phyloP scores from a whole-genome alignment of 768 basidiomycete genomes.

The Tricholomella constricta region DNA sequence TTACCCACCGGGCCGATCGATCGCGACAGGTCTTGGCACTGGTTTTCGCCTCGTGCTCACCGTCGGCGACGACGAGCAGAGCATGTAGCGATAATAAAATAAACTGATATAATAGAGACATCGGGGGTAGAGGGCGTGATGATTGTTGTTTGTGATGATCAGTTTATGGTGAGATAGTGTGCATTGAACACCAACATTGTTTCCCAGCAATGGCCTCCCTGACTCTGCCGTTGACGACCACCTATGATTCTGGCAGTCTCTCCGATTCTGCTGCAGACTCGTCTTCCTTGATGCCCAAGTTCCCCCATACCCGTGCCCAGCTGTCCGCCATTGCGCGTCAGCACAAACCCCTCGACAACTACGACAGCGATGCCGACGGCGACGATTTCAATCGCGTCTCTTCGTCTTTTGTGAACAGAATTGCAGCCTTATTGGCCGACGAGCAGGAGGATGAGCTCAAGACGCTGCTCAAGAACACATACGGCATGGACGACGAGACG shows the following conservation, averaged over 20 bases:
- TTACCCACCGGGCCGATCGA: neutral
- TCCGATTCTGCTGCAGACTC: constrained; percentile 4
- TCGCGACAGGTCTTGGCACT: neutral
- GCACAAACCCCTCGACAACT: constrained; percentile 60
- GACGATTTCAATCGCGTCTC: constrained; percentile 57
- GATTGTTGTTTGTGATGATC: neutral
- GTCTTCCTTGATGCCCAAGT: constrained; percentile 42
- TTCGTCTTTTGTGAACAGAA: constrained; percentile 64
- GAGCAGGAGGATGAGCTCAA: constrained; percentile 92
- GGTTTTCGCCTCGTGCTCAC: no score
- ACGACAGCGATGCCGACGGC: constrained; percentile 57
- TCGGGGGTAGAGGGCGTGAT: neutral
- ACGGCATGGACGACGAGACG: constrained; percentile 67
- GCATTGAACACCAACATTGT: neutral
- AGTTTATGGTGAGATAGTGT: constrained; percentile 2
- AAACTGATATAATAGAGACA: no score
- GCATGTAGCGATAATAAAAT: no score
- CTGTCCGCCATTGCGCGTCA: constrained; percentile 73
- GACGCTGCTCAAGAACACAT: constrained; percentile 65
- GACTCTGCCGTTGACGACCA: constrained; percentile 8
- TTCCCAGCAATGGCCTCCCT: constrained; percentile 15
- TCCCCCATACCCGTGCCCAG: constrained; percentile 84
- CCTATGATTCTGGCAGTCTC: constrained; percentile 11
- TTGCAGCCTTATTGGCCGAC: constrained; percentile 70
- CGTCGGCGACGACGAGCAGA: neutral